phyloP scores from a whole-genome alignment of 164 flowering plant species.

The Houttuynia cordata region DNA sequence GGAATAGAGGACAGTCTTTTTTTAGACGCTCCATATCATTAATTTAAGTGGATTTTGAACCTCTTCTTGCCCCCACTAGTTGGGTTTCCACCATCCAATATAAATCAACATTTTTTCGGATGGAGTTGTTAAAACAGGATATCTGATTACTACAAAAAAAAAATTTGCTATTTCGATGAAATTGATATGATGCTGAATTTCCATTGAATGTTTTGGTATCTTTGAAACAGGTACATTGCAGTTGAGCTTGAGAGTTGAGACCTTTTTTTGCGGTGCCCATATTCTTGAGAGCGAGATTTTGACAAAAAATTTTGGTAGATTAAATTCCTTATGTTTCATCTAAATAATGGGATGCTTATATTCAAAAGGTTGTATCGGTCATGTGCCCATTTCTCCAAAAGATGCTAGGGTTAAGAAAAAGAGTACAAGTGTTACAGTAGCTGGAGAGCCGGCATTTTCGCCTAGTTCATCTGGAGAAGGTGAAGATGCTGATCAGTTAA shows the following conservation, averaged over 20 bases:
- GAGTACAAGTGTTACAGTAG: slow-evolving; percentile 14
- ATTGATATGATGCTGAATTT: too few species aligned
- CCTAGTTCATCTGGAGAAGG: slow-evolving; percentile 30
- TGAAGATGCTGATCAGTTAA: slow-evolving; percentile 36
- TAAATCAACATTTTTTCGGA: too few species aligned
- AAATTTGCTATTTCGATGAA: too few species aligned
- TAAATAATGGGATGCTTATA: slow-evolving; percentile 84
- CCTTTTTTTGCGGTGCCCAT: background rate
- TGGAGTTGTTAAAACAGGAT: too few species aligned
- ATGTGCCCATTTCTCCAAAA: slow-evolving; percentile 40
- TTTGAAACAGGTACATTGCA: background rate
- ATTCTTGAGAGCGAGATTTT: too few species aligned
- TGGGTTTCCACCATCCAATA: too few species aligned
- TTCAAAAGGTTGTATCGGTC: slow-evolving; percentile 76
- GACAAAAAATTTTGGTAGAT: too few species aligned
- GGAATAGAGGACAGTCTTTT: too few species aligned
- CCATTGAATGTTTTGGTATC: background rate
- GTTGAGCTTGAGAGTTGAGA: background rate
- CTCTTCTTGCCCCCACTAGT: too few species aligned
- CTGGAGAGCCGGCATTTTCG: slow-evolving; percentile 31
- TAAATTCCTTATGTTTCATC: slow-evolving; percentile 2
- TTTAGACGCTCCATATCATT: too few species aligned
- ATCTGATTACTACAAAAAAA: too few species aligned
- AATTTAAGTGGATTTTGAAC: too few species aligned
- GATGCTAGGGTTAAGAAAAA: slow-evolving; percentile 24